These are phyloP conservation scores for Colletotrichum musicola DNA, from an alignment of 2,329 filamentous ascomycete genomes.

Conservation along the genomic window DNA sequence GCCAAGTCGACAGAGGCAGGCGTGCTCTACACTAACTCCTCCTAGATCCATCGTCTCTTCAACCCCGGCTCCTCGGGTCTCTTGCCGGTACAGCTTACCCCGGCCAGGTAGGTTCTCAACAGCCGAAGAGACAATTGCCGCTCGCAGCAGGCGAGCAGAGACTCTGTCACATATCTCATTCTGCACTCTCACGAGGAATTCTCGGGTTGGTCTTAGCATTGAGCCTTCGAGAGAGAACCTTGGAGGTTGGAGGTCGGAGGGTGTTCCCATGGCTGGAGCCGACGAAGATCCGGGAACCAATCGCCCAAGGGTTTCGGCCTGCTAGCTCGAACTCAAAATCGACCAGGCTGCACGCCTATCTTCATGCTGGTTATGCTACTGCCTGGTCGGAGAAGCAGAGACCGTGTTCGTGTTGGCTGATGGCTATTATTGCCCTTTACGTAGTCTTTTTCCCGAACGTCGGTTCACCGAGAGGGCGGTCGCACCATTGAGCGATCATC, in stretches of 20 bases:
- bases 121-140: conserved; percentile 13
- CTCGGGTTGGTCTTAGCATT: conserved; percentile 2
- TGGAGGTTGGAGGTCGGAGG: neutral
- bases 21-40: neutral
- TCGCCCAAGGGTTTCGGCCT: neutral
- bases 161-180: conserved; percentile 7
- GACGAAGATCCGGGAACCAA: neutral
- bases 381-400: neutral
- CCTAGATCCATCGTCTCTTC: conserved; percentile 1
- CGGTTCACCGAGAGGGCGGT: conserved; percentile 27
- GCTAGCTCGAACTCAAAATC: conserved; percentile 31
- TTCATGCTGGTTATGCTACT: neutral
- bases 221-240: neutral
- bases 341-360: neutral
- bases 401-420: neutral
- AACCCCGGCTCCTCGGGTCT: conserved; percentile 1
- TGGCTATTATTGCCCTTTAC: conserved; percentile 15
- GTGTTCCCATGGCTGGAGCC: neutral
- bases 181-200: conserved; percentile 8
- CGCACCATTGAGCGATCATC: conserved; percentile 19
- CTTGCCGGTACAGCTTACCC: neutral
- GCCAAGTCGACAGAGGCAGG: conserved; percentile 4
- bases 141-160: neutral
- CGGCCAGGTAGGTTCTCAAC: neutral
- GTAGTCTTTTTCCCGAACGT: conserved; percentile 1